A percentile compares a stretch with the other conserved stretches of the same genome.
Evolutionary conservation across 345 rosid species (phyloP).

Genomic region (Geranium rotundifolium): DNA sequence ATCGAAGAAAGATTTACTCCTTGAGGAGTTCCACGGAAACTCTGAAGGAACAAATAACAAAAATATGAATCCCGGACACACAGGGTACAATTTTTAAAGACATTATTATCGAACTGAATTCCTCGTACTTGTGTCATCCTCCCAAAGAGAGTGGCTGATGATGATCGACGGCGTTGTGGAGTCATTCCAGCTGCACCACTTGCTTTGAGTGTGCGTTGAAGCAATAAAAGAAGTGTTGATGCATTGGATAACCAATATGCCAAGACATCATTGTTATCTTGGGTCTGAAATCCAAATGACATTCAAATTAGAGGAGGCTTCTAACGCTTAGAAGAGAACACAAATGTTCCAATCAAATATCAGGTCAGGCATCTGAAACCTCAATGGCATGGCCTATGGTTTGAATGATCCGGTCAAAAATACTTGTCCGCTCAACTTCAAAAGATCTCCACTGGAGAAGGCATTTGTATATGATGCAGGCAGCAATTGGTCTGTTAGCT

Average conservation of each 20-base stretch:
- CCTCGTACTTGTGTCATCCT: conserved; percentile 12
- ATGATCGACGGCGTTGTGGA: conserved; percentile 23
- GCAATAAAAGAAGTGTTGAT: conserved; percentile 15
- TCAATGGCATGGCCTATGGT: conserved; percentile 30
- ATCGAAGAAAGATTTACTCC: conserved; percentile 69
- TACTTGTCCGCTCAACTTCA: conserved; percentile 87
- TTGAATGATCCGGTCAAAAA: conserved; percentile 87
- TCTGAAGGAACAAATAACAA: conserved; percentile 24
- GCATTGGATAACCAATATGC: conserved; percentile 24
- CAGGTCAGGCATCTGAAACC: too few relatives aligned
- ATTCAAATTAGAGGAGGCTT: too few relatives aligned
- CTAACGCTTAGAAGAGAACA: too few relatives aligned
- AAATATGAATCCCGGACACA: too few relatives aligned
- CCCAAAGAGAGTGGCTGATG: conserved; percentile 16
- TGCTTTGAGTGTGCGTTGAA: conserved; percentile 26
- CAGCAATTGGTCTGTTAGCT: conserved; percentile 73
- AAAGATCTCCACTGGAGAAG: conserved; percentile 94
- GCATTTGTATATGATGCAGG: conserved; percentile 89
- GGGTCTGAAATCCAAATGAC: too few relatives aligned
- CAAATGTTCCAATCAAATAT: too few relatives aligned
- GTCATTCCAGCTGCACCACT: conserved; percentile 21
- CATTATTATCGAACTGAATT: too few relatives aligned
- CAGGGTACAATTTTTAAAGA: too few relatives aligned
- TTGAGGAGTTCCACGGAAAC: conserved; percentile 88
- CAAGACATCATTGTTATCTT: conserved; percentile 18